Conservation (phyloP, 1,139 yeast species). For the Yamadazyma spencermartinsiae region DNA sequence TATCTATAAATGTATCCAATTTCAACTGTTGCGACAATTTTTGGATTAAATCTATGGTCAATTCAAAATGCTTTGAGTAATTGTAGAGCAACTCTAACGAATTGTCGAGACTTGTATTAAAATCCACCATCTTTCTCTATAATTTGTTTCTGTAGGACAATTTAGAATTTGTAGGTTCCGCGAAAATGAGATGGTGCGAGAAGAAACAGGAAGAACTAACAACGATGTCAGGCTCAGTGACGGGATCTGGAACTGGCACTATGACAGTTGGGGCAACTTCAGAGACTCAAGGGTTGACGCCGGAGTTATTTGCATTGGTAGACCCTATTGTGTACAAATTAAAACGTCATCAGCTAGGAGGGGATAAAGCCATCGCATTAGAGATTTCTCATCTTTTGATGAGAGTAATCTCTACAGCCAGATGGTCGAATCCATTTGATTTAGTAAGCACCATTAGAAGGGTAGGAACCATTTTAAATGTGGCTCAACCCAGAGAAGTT, state of each 20-base stretch:
- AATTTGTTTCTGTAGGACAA: background rate
- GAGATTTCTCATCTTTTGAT: slow-evolving; percentile 85
- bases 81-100: slow-evolving; percentile 34
- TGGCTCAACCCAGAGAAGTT: slow-evolving; percentile 76
- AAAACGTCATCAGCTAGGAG: slow-evolving; percentile 72
- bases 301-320: slow-evolving; percentile 38
- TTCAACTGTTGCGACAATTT: slow-evolving; percentile 43
- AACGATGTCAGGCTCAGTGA: no score
- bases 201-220: background rate
- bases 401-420: slow-evolving; percentile 85
- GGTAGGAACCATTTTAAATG: slow-evolving; percentile 58
- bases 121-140: slow-evolving; percentile 13
- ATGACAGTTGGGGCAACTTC: slow-evolving; percentile 8
- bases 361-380: slow-evolving; percentile 77
- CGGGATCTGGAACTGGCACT: background rate
- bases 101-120: slow-evolving; percentile 25
- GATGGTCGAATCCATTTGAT: slow-evolving; percentile 81
- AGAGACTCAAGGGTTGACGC: slow-evolving; percentile 19
- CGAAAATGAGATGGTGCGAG: slow-evolving; percentile 1
- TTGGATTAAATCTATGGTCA: slow-evolving; percentile 42
- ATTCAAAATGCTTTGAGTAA: slow-evolving; percentile 30
- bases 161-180: background rate
- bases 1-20: slow-evolving; percentile 46
- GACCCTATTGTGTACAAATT: slow-evolving; percentile 47
- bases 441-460: slow-evolving; percentile 68